Evolutionary conservation across 306 rosid genomes (phyloP).

Genomic region (Alnus glutinosa): DNA sequence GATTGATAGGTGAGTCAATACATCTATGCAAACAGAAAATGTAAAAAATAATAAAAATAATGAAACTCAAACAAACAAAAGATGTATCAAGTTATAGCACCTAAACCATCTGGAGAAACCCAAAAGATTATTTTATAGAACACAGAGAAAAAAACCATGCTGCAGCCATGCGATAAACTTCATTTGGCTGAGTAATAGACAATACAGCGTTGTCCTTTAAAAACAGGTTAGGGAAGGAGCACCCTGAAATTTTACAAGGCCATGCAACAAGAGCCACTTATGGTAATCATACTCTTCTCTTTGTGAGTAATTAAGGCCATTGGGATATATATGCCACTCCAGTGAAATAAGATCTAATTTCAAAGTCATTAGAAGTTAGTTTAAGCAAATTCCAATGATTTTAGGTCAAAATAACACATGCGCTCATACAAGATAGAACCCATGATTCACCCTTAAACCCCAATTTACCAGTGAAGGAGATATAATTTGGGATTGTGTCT

Average conservation of each 20-base stretch:
- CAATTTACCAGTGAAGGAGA: background rate
- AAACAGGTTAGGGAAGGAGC: no score
- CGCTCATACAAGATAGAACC: background rate
- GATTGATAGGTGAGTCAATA: background rate
- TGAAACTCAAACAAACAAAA: background rate
- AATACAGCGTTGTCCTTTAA: no score
- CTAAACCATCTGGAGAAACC: background rate
- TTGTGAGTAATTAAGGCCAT: no score
- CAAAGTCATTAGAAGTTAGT: background rate
- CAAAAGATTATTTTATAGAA: no score
- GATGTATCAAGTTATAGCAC: background rate
- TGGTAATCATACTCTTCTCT: background rate
- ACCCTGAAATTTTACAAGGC: background rate
- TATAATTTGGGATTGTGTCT: constrained; percentile 32
- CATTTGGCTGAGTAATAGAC: background rate
- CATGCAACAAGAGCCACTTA: background rate
- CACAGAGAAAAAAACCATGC: no score
- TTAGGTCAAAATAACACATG: no score
- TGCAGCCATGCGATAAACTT: background rate
- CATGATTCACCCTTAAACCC: background rate
- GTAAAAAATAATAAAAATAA: background rate
- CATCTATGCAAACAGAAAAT: background rate
- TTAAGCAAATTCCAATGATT: background rate
- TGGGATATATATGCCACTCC: background rate
- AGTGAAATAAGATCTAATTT: background rate